Evolutionary conservation across 208 protist species (phyloP), one percentile per base, ranked within the genome.

Genomic region (Acanthamoeba triangularis): DNA sequence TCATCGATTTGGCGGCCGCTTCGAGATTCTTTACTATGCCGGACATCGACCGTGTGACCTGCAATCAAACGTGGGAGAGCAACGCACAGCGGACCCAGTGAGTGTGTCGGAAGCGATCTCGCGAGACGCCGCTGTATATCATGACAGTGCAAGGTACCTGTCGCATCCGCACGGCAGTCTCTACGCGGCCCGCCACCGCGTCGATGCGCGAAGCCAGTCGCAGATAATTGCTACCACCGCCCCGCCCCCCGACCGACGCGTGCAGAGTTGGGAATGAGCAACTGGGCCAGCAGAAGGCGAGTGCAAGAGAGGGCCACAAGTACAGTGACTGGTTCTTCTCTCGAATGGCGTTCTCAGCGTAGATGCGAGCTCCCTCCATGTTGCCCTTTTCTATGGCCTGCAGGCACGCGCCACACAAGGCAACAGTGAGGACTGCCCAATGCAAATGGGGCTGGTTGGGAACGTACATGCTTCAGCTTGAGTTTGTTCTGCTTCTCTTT

Each of bases 281-380:
- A n/a, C n/a, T n/a, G n/a, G n/a, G n/a, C n/a, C n/a, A n/a, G n/a
- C n/a, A n/a, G n/a, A n/a, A 52, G 14, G n/a, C 69, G 44, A 5
- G n/a, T 4, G 20, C 8, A n/a, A 41, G 28, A 20, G 41, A 78
- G 16, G 28, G 37, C 4, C 41, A 47, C 16, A n/a, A 10, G 47
- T 67, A 63, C 56, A 63, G 28, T 13, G 97, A 82, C 96, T 99
- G 98, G 82, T 99, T 99, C 97, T 99, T 99, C 95, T 99, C 99
- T 41, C 99, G 97, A 84, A 99, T 99, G 41, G 99, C 99, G 96
- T 99, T 99, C 97, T 99, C 98, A 41, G 99, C 99, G 96, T 99
- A 99, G 47, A 99, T 99, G 69, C 99, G 98, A 10, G 99, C 99
- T 18, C 99, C 99, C 52, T 99, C 99, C 95, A 99, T 98, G 98